These are phyloP conservation scores for Coemansia guatemalensis DNA, from an alignment of 192 early-diverging fungal species.

Conservation along the genomic window DNA sequence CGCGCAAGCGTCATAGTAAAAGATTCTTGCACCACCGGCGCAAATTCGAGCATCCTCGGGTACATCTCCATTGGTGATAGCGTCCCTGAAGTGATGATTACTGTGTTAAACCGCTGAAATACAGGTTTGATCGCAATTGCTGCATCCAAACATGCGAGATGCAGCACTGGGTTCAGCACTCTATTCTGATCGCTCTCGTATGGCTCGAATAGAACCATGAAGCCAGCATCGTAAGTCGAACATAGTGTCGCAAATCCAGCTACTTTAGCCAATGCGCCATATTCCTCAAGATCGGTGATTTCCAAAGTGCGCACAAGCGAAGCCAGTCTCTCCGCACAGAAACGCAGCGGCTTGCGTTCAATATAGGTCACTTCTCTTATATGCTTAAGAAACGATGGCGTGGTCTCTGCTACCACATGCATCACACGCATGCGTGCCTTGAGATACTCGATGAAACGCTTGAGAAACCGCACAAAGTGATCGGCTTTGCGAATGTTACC, in stretches of 20 bases:
- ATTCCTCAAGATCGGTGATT: conserved; percentile 88
- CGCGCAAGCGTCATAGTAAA: conserved; percentile 96
- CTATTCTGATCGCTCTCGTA: conserved; percentile 91
- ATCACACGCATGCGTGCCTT: conserved; percentile 95
- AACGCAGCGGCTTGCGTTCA: conserved; percentile 92
- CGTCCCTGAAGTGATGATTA: conserved; percentile 99
- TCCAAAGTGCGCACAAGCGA: conserved; percentile 92
- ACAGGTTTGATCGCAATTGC: conserved; percentile 95
- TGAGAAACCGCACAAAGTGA: conserved; percentile 96
- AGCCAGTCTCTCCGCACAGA: conserved; percentile 89
- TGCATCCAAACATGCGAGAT: conserved; percentile 94
- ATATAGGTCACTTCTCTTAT: conserved; percentile 94
- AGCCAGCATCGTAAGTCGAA: conserved; percentile 95
- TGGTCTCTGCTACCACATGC: conserved; percentile 97
- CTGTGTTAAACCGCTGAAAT: conserved; percentile 92
- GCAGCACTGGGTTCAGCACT: conserved; percentile 93
- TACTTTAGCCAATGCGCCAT: conserved; percentile 76
- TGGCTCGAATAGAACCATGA: conserved; percentile 94
- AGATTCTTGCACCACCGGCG: conserved; percentile 83
- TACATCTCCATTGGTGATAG: conserved; percentile 98
- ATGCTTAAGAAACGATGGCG: conserved; percentile 90
- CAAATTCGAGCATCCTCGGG: conserved; percentile 90
- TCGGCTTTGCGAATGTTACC: conserved; percentile 97
- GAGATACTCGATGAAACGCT: conserved; percentile 96
- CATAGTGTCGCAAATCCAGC: conserved; percentile 94